Evolutionary conservation across 208 protist species (phyloP).

Genomic region (Trypanosoma rangeli): DNA sequence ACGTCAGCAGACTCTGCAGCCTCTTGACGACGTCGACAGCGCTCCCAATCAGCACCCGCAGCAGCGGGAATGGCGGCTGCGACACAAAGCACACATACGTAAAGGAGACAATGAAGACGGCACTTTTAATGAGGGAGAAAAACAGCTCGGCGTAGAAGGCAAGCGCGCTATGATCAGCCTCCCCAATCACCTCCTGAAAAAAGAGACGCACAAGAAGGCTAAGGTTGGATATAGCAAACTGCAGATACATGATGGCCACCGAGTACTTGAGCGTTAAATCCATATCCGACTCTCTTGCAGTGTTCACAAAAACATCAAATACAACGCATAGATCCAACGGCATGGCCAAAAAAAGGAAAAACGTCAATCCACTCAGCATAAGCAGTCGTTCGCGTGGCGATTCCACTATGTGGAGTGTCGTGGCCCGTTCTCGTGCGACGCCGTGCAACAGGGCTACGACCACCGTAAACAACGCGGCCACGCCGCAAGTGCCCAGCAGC

Average conservation of each 20-base stretch:
- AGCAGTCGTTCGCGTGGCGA: constrained; percentile 6
- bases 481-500: constrained; percentile 34
- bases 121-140: constrained; percentile 29
- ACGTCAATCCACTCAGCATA: constrained; percentile 18
- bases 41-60: constrained; percentile 44
- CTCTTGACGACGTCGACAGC: constrained; percentile 41
- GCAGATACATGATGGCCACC: constrained; percentile 18
- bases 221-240: constrained; percentile 22
- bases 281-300: not conserved
- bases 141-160: constrained; percentile 36
- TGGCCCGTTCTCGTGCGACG: constrained; percentile 60
- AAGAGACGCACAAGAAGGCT: constrained; percentile 27
- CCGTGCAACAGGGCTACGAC: constrained; percentile 59
- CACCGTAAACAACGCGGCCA: constrained; percentile 34
- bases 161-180: constrained; percentile 34
- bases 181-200: constrained; percentile 32
- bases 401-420: constrained; percentile 28
- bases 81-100: constrained; percentile 43
- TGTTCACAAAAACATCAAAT: constrained; percentile 22
- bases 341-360: constrained; percentile 22
- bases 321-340: constrained; percentile 24
- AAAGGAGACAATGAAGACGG: constrained; percentile 51
- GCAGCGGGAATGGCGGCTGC: constrained; percentile 47
- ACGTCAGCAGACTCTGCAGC: constrained; percentile 34
- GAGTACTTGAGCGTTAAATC: constrained; percentile 13